Conservation (phyloP, 2,329 filamentous ascomycete species). For the Xylariales sp. region DNA sequence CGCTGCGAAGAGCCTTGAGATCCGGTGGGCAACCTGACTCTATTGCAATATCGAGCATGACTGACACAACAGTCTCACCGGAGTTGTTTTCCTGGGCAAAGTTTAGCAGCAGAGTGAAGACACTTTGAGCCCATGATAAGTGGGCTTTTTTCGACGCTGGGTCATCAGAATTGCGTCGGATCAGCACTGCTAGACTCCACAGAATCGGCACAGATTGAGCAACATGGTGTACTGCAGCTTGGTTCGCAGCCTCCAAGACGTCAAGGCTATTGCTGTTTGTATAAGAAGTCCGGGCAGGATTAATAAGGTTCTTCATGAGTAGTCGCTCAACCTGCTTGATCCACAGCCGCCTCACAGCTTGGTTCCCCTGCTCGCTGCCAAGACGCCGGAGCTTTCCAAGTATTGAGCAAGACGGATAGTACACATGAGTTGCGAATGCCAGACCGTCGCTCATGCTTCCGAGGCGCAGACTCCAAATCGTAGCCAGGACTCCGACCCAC, state of each 20-base stretch:
- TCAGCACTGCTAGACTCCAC: slow-evolving; percentile 28
- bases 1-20: slow-evolving; percentile 25
- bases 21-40: slow-evolving; percentile 28
- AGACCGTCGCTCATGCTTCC: slow-evolving; percentile 41
- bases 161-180: slow-evolving; percentile 21
- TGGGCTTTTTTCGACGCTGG: slow-evolving; percentile 26
- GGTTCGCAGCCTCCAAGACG: slow-evolving; percentile 36
- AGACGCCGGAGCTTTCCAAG: slow-evolving; percentile 35
- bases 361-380: slow-evolving; percentile 16
- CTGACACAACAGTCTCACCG: slow-evolving; percentile 19
- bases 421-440: slow-evolving; percentile 45
- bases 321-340: slow-evolving; percentile 41
- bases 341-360: slow-evolving; percentile 35
- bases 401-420: slow-evolving; percentile 33
- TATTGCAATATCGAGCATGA: slow-evolving; percentile 31
- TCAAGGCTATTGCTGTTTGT: slow-evolving; percentile 37
- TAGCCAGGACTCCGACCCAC: slow-evolving; percentile 43
- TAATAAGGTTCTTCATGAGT: slow-evolving; percentile 45
- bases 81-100: slow-evolving; percentile 13
- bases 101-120: slow-evolving; percentile 21
- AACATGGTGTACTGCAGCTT: slow-evolving; percentile 30
- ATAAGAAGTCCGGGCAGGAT: slow-evolving; percentile 46
- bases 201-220: slow-evolving; percentile 37
- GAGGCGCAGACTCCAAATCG: slow-evolving; percentile 51
- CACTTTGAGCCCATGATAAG: slow-evolving; percentile 20